Conservation (phyloP, 2,329 filamentous ascomycete species). For the Ceratocystis cacaofunesta region DNA sequence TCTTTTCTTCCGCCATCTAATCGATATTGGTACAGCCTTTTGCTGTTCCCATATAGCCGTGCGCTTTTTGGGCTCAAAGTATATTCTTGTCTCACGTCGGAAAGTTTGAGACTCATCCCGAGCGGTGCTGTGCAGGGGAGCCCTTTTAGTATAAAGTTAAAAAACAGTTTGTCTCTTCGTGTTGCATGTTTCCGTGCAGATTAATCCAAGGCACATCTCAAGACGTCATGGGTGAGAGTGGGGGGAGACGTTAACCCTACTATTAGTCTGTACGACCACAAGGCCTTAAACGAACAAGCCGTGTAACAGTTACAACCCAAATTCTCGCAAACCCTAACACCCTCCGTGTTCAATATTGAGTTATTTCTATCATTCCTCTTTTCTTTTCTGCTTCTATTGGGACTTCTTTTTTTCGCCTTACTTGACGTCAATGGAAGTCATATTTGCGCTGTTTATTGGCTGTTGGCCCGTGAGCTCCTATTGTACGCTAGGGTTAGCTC, state of each 20-base stretch:
- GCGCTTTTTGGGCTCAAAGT: background rate
- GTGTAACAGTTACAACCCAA: no score
- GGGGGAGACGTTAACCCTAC: background rate
- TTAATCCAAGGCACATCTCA: background rate
- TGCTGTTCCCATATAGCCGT: background rate
- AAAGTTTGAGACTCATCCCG: background rate
- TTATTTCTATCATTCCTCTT: background rate
- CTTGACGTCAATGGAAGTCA: background rate
- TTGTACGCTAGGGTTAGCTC: no score
- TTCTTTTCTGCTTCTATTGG: background rate
- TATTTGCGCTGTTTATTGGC: background rate
- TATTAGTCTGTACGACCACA: background rate
- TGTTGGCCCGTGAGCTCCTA: background rate
- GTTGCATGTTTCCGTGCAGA: background rate
- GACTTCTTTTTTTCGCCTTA: background rate
- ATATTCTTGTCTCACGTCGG: background rate
- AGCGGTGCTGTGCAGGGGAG: background rate
- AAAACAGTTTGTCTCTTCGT: background rate
- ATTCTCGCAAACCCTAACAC: background rate
- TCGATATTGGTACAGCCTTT: background rate
- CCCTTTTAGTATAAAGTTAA: background rate
- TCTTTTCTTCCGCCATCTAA: background rate
- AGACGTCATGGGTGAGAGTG: background rate
- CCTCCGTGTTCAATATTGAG: background rate
- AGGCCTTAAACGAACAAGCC: no score